Base-by-base conservation (phyloP, 352 stramenopile species). In the Pythium aquatile region DNA sequence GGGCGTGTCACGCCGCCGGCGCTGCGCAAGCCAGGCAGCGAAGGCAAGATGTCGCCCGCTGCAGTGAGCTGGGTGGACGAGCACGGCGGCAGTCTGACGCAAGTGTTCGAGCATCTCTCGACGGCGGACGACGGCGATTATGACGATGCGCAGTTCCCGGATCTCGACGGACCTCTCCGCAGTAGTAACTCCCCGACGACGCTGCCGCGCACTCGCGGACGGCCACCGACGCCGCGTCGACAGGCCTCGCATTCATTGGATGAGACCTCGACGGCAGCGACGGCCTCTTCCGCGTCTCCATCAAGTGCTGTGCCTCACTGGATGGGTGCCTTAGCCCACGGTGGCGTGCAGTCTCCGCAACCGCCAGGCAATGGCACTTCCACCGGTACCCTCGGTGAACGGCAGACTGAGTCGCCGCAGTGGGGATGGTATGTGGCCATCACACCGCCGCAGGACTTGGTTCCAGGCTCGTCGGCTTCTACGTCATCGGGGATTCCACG, bases 351-450 rank as follows among this genome's bases (percentile, higher is more conserved):
- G 30, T 69, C 63, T 4, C 64, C 58, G 4, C 64, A 62, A n/a
- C 26, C 11, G 11, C 20, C 33, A 7, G 44, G 44, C n/a, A 14
- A 28, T 26, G 44, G 44, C 1, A 51, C 44, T 16, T 17, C 44
- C 7, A 51, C 44, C 7, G 44, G 44, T 29, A n/a, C 44, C 20
- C 33, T 0, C 47, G 74, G 37, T 16, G 67, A 76, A 9, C 49
- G 73, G 42, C 76, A 89, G 55, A 81, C 76, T 9, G 83, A 90
- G 67, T 92, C 83, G 42, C 87, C 85, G 32, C 87, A 95, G 65
- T 95, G 87, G 85, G 87, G 87, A 2, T 95, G 84, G 85, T 95
- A 95, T 48, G 87, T 95, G 9, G 73, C 87, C 8, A 95, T 93
- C 62, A 93, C 87, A 51, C 87, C 87, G 9, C 87, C 87, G 17